phyloP scores from a whole-genome alignment of 768 basidiomycete genomes.

The Lentinula guzmanii region DNA sequence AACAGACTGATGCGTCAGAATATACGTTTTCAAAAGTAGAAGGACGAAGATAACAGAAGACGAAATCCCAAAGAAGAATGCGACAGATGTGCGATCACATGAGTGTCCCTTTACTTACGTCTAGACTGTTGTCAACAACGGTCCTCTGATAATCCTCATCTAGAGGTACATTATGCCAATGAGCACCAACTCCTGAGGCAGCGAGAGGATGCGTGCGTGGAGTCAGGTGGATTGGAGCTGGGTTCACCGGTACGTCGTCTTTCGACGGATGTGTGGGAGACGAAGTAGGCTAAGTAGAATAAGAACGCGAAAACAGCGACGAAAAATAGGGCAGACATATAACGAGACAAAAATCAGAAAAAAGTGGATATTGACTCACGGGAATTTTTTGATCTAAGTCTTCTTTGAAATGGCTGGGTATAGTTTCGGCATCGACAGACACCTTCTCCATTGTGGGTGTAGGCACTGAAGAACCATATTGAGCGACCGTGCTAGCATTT shows the following conservation, averaged over 20 bases:
- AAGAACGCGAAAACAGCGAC: background rate
- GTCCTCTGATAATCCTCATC: background rate
- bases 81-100: background rate
- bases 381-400: background rate
- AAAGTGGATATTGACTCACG: background rate
- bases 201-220: conserved; percentile 5
- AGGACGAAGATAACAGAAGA: background rate
- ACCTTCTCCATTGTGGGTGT: background rate
- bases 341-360: background rate
- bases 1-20: background rate
- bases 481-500: background rate
- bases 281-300: background rate
- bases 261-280: background rate
- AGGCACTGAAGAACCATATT: background rate
- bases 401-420: background rate
- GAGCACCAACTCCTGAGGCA: background rate
- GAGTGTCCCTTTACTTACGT: background rate
- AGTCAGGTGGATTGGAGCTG: background rate
- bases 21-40: background rate
- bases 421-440: background rate
- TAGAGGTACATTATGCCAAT: conserved; percentile 2
- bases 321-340: background rate
- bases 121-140: background rate
- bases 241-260: background rate
- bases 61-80: background rate